Percentiles rank a stretch among this genome's conserved stretches.
These are phyloP conservation scores for Lyophyllum semitale DNA, from an alignment of 768 basidiomycete species.

Conservation along the genomic window DNA sequence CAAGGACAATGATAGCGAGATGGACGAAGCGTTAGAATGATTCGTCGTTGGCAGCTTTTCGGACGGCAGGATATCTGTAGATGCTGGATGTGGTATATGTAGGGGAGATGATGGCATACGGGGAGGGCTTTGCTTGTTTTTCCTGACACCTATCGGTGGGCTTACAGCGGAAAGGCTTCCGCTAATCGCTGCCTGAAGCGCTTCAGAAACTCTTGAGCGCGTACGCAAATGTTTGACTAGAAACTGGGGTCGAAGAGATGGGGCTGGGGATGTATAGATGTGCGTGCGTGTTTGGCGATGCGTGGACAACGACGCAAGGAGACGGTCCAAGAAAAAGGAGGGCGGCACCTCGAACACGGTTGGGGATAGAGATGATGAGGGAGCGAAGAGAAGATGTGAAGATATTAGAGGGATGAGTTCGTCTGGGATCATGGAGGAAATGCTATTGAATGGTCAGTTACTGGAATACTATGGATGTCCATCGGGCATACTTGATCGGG, in stretches of 20 bases:
- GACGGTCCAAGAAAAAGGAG: constrained; percentile 44
- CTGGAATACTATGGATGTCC: constrained; percentile 12
- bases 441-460: constrained; percentile 34
- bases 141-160: not conserved
- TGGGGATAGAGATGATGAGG: constrained; percentile 29
- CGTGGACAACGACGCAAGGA: constrained; percentile 28
- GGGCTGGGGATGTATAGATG: not conserved
- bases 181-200: constrained; percentile 40
- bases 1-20: constrained; percentile 16
- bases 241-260: constrained; percentile 15
- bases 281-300: constrained; percentile 10
- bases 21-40: constrained; percentile 13
- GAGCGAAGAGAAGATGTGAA: constrained; percentile 37
- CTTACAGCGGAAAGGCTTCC: constrained; percentile 24
- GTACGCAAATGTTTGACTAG: constrained; percentile 19
- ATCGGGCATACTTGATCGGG: constrained; percentile 73
- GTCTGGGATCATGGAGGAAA: constrained; percentile 64
- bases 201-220: constrained; percentile 29
- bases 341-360: constrained; percentile 48
- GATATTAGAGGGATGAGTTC: constrained; percentile 58
- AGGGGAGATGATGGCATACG: not conserved
- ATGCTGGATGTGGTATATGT: constrained; percentile 4
- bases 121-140: not conserved
- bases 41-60: constrained; percentile 1
- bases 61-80: constrained; percentile 6